Evolutionary conservation across 1,284 basidiomycete genomes (phyloP).

Genomic region (Irpex sp.): DNA sequence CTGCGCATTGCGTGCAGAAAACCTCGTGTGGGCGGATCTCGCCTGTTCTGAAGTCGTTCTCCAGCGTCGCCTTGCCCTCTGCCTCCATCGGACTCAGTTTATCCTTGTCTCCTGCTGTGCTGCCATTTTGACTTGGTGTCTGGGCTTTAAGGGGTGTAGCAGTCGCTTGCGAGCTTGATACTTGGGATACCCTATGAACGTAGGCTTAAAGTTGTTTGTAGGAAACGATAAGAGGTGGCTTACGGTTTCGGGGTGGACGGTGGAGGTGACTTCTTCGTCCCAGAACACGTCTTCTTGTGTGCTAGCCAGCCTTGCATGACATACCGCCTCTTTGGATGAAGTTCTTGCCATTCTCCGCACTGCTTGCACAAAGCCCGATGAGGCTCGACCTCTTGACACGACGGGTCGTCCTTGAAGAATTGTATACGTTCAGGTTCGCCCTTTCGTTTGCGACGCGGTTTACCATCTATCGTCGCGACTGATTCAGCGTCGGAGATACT

Average conservation of each 20-base stretch:
- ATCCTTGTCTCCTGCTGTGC: not conserved
- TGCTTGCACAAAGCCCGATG: conserved; percentile 51
- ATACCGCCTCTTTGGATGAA: conserved; percentile 51
- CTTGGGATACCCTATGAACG: not conserved
- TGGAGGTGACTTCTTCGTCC: not conserved
- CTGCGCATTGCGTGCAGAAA: conserved; percentile 55
- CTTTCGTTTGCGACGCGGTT: conserved; percentile 36
- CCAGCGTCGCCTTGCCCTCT: conserved; percentile 48
- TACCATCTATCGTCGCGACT: not conserved
- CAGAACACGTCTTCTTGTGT: conserved; percentile 47
- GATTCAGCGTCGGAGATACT: not conserved
- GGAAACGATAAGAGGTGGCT: not conserved
- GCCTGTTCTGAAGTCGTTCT: conserved; percentile 47
- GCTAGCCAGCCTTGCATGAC: conserved; percentile 55
- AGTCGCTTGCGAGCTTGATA: not conserved
- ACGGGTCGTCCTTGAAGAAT: conserved; percentile 56
- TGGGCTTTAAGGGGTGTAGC: not conserved
- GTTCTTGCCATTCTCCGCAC: conserved; percentile 49
- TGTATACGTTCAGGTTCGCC: conserved; percentile 56
- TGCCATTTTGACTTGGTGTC: not conserved
- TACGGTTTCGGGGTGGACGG: not conserved
- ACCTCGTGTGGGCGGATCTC: conserved; percentile 47
- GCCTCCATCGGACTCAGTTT: conserved; percentile 29
- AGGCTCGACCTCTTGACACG: conserved; percentile 50
- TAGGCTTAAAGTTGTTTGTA: not conserved